Percentiles rank a stretch among this genome's conserved stretches.
Evolutionary conservation across 345 rosid species (phyloP).

Genomic region (Brassica incana): DNA sequence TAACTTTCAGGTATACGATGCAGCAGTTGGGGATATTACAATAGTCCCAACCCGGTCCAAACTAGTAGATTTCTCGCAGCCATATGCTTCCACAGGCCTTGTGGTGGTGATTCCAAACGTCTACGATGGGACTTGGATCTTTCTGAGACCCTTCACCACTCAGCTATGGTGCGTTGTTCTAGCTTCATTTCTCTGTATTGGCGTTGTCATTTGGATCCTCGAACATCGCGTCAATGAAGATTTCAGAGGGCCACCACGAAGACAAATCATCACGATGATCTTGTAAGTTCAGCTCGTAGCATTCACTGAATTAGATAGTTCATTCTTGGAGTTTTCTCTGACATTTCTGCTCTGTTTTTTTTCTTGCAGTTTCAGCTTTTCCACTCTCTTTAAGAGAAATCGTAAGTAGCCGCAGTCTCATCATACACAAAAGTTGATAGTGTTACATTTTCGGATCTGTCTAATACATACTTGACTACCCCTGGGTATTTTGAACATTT

Average conservation of each 20-base stretch:
- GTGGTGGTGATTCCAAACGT: not conserved
- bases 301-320: not conserved
- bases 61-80: not conserved
- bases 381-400: not conserved
- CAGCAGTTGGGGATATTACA: not conserved
- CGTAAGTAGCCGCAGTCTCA: not conserved
- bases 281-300: not conserved
- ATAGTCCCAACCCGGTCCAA: not conserved
- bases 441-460: constrained; percentile 13
- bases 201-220: not conserved
- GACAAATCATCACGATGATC: not conserved
- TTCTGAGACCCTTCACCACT: not conserved
- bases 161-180: not conserved
- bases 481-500: too few relatives aligned
- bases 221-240: not conserved
- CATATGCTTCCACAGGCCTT: not conserved
- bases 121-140: not conserved
- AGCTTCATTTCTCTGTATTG: not conserved
- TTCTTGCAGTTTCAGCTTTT: not conserved
- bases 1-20: not conserved
- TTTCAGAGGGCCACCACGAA: not conserved
- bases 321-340: not conserved
- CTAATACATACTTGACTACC: not conserved
- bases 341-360: not conserved
- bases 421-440: not conserved